Evolutionary conservation across 306 rosid species (phyloP).

Genomic region (Abrus pulchellus): DNA sequence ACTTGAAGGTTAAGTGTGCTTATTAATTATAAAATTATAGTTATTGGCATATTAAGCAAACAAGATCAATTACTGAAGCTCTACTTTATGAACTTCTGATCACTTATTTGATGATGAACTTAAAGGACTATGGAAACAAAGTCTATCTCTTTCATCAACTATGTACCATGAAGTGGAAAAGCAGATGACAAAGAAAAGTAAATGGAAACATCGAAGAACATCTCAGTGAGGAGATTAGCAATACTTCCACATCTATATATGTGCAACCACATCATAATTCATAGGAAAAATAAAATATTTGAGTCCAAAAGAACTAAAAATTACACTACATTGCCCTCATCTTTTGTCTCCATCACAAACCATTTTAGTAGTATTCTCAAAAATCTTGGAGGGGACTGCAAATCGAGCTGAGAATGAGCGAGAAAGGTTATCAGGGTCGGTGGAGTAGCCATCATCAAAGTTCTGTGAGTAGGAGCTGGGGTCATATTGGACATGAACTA

Average conservation of each 20-base stretch:
- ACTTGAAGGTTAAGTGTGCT: background rate
- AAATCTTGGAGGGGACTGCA: conserved; percentile 58
- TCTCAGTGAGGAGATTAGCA: conserved; percentile 1
- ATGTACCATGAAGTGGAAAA: background rate
- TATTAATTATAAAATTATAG: background rate
- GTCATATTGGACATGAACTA: conserved; percentile 60
- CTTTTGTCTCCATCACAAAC: conserved; percentile 2
- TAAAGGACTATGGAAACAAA: background rate
- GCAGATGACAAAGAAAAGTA: background rate
- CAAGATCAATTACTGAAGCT: background rate
- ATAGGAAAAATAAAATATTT: background rate
- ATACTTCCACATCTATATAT: background rate
- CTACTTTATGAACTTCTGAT: background rate
- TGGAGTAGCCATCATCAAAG: conserved; percentile 69
- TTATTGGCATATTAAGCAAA: background rate
- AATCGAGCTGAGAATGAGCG: conserved; percentile 79
- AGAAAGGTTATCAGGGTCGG: conserved; percentile 60
- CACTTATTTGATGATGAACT: background rate
- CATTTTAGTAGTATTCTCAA: conserved; percentile 28
- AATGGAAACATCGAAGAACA: background rate
- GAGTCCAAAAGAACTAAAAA: background rate
- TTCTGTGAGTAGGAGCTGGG: conserved; percentile 64
- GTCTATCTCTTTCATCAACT: background rate
- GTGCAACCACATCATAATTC: background rate
- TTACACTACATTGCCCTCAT: conserved; percentile 16